These are phyloP conservation scores for Nemophila menziesii DNA, from an alignment of 257 asterid genomes.

Conservation along the genomic window DNA sequence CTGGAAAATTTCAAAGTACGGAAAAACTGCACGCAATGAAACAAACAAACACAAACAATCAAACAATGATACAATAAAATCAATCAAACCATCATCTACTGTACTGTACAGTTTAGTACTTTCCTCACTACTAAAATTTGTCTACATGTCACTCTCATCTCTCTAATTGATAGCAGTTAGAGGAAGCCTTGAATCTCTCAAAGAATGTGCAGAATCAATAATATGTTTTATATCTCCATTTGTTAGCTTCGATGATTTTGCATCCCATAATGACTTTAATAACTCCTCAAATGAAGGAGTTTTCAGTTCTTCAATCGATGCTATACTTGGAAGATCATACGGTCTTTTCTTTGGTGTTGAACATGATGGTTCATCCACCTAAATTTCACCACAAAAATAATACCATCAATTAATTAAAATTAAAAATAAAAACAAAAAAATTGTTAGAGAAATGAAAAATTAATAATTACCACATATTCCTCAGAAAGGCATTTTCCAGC, in stretches of 20 bases:
- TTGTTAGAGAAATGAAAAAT: neutral
- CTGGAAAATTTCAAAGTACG: neutral
- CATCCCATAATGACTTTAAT: slow-evolving; percentile 12
- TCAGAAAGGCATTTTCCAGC: slow-evolving; percentile 35
- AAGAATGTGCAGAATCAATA: neutral
- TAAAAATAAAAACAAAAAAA: too few relatives aligned
- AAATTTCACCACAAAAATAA: neutral
- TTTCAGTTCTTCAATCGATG: slow-evolving; percentile 23
- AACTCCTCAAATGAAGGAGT: slow-evolving; percentile 16
- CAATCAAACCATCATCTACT: neutral
- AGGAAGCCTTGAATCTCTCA: neutral
- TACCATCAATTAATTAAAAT: too few relatives aligned
- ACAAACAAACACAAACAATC: too few relatives aligned
- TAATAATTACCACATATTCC: slow-evolving; percentile 29
- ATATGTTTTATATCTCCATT: slow-evolving; percentile 8
- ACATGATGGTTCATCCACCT: slow-evolving; percentile 28
- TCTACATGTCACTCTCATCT: neutral
- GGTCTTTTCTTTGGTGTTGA: slow-evolving; percentile 19
- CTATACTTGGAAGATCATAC: slow-evolving; percentile 25
- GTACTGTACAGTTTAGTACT: too few relatives aligned
- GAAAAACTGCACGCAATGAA: neutral
- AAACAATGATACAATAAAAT: neutral
- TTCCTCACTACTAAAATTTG: too few relatives aligned
- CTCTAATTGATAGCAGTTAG: neutral
- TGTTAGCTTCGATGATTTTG: slow-evolving; percentile 9